A percentile compares a stretch with the other conserved stretches of the same genome.
These are phyloP conservation scores for Lindgomyces ingoldianus DNA, from an alignment of 495 filamentous ascomycete species.

Conservation along the genomic window DNA sequence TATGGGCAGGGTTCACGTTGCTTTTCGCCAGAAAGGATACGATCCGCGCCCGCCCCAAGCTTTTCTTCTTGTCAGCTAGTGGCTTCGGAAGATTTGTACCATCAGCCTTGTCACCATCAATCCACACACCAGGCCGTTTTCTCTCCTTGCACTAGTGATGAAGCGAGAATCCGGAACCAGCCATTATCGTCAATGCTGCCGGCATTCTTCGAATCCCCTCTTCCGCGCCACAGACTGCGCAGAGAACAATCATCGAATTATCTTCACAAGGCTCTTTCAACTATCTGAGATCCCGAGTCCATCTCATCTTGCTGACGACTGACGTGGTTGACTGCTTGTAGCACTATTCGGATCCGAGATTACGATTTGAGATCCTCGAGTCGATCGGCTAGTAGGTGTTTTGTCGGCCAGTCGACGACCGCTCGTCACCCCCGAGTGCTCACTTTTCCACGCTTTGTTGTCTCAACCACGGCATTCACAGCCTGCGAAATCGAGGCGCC, in stretches of 20 bases:
- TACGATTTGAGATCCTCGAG: neutral
- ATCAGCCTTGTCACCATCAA: constrained; percentile 20
- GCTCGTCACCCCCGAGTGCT: neutral
- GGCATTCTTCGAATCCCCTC: too few relatives aligned
- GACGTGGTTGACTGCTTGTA: constrained; percentile 1
- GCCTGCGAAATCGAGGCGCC: neutral
- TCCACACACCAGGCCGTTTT: constrained; percentile 13
- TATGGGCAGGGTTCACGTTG: neutral
- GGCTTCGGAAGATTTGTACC: constrained; percentile 28
- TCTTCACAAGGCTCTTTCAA: neutral
- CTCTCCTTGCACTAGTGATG: constrained; percentile 2
- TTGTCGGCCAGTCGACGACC: neutral
- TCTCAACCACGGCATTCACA: neutral
- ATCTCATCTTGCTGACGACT: constrained; percentile 15
- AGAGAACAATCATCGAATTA: too few relatives aligned
- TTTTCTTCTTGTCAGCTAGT: constrained; percentile 9
- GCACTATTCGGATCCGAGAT: neutral
- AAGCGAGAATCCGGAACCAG: neutral
- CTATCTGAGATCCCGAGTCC: neutral
- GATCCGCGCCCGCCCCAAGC: constrained; percentile 29
- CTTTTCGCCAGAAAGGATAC: constrained; percentile 7
- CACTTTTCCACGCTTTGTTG: neutral
- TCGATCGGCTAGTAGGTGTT: neutral
- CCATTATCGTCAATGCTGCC: too few relatives aligned
- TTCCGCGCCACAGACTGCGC: too few relatives aligned